A percentile compares a stretch with the other conserved stretches of the same genome.
Evolutionary conservation across 805 yeast species (phyloP).

Genomic region (Starmerella geochares): DNA sequence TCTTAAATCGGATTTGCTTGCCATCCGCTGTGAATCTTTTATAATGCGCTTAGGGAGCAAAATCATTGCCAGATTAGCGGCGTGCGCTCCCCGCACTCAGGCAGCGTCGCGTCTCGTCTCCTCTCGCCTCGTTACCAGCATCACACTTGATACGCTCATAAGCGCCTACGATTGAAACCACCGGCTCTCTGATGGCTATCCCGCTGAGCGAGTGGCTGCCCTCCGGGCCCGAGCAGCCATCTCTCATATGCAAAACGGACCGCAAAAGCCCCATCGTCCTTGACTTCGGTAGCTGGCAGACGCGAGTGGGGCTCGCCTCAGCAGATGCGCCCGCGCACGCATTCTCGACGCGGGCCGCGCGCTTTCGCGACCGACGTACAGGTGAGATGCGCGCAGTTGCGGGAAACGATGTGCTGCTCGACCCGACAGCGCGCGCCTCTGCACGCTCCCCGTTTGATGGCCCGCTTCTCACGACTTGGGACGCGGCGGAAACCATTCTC

Average conservation of each 20-base stretch:
- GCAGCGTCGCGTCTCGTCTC: too few relatives aligned
- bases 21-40: too few relatives aligned
- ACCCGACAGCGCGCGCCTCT: constrained; percentile 55
- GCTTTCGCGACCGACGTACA: constrained; percentile 65
- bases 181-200: constrained; percentile 7
- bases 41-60: too few relatives aligned
- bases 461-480: constrained; percentile 83
- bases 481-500: constrained; percentile 64
- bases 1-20: too few relatives aligned
- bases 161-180: not conserved
- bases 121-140: too few relatives aligned
- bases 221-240: constrained; percentile 15
- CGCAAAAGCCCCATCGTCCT: constrained; percentile 58
- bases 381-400: constrained; percentile 51
- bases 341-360: constrained; percentile 60
- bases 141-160: constrained; percentile 2
- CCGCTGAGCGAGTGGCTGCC: constrained; percentile 23
- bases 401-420: constrained; percentile 74
- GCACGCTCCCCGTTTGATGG: constrained; percentile 82
- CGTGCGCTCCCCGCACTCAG: too few relatives aligned
- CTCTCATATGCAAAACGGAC: constrained; percentile 10
- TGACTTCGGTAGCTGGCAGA: constrained; percentile 63
- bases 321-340: constrained; percentile 40
- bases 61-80: too few relatives aligned
- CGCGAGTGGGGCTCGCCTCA: constrained; percentile 34